Evolutionary conservation across 148 eudicot species (phyloP).

Genomic region (Silene conica): DNA sequence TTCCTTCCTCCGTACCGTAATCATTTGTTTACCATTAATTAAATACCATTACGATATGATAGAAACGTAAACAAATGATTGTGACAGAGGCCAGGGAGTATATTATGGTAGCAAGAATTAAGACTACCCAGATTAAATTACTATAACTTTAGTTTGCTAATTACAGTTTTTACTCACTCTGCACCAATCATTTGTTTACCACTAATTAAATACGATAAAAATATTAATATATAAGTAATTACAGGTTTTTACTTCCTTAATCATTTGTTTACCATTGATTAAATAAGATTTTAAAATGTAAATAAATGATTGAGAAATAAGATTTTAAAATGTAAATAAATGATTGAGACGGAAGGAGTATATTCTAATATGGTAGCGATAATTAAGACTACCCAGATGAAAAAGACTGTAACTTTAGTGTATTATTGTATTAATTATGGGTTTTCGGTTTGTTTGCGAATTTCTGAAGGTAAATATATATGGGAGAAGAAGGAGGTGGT

Average conservation of each 20-base stretch:
- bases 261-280: no score
- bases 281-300: no score
- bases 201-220: no score
- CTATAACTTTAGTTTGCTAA: background rate
- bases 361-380: background rate
- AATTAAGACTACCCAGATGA: background rate
- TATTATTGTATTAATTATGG: background rate
- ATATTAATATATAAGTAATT: no score
- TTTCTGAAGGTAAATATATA: conserved; percentile 28
- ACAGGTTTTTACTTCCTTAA: background rate
- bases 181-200: no score
- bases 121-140: background rate
- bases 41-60: no score
- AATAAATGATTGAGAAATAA: no score
- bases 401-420: background rate
- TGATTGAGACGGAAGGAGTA: background rate
- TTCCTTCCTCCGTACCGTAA: no score
- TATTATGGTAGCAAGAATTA: conserved; percentile 9
- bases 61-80: no score
- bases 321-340: no score
- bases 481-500: conserved; percentile 43
- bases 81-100: background rate
- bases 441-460: background rate
- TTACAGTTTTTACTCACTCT: background rate
- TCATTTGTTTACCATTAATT: no score